Base-by-base conservation (phyloP, 495 filamentous ascomycete genomes). In the Letharia lupina region DNA sequence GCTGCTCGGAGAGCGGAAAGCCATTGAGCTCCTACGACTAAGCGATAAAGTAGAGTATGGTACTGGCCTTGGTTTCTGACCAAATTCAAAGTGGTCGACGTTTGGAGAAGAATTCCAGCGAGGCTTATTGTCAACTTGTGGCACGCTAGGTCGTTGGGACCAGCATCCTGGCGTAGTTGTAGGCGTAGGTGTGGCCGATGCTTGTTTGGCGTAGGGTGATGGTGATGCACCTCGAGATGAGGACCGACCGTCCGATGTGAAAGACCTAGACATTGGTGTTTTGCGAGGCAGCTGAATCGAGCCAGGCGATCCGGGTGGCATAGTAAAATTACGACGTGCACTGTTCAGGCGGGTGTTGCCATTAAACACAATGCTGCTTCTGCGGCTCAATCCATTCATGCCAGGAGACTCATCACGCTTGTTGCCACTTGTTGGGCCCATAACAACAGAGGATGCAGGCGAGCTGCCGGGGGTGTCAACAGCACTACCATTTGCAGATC, bases 381-480 rank as follows among this genome's bases (percentile, higher is more conserved):
- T 78, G 56, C 79, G 74, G 64, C 80, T 83, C 16, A 79, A 80
- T 12, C 73, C 74, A 33, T 68, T 69, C n/a, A 79, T 75, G 41
- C 77, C 61, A 10, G 79, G 79, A 33, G 73, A 73, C 7, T 67
- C 65, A 52, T 73, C 70, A 40, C 75, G 68, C 65, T 81, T 80
- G 33, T 72, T 74, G 52, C 73, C 70, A 63, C 69, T 77, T 12
- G 74, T 75, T 8, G 75, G 71, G 3, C 83, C 83, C 82, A 91
- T 85, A 28, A 93, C 81, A 16, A 96, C 84, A 23, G 93, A 96
- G 20, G 91, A 96, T 16, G 94, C 91, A 35, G 94, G 94, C 7
- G 93, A 78, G 85, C 96, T 62, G 86, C 89, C 2, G 89, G 94
- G 70, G 35, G 70, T 3, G 91, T 96, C 62, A 89, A 91, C 59